Percentiles rank a stretch among this genome's conserved stretches.
phyloP scores from a whole-genome alignment of 305 asterid genomes.

The Fraxinus ornus region DNA sequence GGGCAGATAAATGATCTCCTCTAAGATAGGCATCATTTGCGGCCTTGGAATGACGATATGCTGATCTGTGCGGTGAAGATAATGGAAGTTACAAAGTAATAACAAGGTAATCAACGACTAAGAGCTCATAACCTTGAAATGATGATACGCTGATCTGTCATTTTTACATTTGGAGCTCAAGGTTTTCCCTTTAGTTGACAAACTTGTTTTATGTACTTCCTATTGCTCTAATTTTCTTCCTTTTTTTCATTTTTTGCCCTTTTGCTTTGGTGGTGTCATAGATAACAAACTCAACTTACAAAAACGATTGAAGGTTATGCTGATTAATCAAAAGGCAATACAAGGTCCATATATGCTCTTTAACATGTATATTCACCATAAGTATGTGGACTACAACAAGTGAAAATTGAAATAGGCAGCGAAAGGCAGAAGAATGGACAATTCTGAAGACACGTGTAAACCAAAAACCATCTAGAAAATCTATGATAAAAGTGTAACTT shows the following conservation, averaged over 20 bases:
- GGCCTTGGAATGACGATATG: slow-evolving; percentile 67
- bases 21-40: slow-evolving; percentile 65
- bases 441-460: neutral
- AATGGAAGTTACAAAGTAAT: slow-evolving; percentile 6
- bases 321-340: neutral
- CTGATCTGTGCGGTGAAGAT: slow-evolving; percentile 58
- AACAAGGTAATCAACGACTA: neutral
- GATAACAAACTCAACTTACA: neutral
- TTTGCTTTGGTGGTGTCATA: neutral
- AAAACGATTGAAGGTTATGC: neutral
- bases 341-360: neutral
- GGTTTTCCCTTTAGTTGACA: neutral
- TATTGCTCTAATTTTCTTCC: neutral
- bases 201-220: neutral
- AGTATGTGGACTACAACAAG: neutral
- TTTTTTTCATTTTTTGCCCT: neutral
- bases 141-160: neutral
- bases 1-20: slow-evolving; percentile 76
- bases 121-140: neutral
- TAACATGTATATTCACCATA: neutral
- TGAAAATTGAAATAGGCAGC: neutral
- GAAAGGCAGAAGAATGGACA: slow-evolving; percentile 8
- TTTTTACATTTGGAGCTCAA: neutral
- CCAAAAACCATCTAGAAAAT: neutral
- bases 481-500: neutral